phyloP scores from a whole-genome alignment of 805 yeast species.

The Lipomyces sp. region DNA sequence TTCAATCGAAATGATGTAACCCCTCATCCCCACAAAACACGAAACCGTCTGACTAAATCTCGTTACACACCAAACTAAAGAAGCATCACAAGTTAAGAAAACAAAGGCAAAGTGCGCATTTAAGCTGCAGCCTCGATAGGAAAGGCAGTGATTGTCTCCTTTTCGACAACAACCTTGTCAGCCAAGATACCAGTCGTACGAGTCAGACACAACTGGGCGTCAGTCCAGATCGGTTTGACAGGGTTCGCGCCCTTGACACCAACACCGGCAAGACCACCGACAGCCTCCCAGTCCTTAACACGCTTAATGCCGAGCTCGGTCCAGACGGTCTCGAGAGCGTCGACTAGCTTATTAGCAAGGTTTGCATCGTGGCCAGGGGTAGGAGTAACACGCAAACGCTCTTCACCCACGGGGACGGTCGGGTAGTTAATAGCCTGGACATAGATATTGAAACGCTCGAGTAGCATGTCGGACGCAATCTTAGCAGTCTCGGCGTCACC shows the following conservation, averaged over 20 bases:
- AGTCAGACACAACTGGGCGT: slow-evolving; percentile 60
- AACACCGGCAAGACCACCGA: slow-evolving; percentile 92
- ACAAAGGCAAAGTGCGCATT: not conserved
- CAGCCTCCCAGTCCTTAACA: slow-evolving; percentile 71
- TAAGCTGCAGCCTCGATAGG: slow-evolving; percentile 32
- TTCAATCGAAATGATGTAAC: no score
- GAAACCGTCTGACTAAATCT: no score
- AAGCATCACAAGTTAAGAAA: not conserved
- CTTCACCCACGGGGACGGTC: slow-evolving; percentile 94
- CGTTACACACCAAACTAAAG: no score
- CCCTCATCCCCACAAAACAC: no score
- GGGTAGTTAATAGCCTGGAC: slow-evolving; percentile 99
- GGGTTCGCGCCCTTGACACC: slow-evolving; percentile 59
- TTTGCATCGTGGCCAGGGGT: slow-evolving; percentile 93
- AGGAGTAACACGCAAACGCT: slow-evolving; percentile 96
- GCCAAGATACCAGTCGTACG: slow-evolving; percentile 12
- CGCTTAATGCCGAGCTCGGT: slow-evolving; percentile 73
- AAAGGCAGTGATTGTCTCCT: slow-evolving; percentile 13
- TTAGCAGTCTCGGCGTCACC: slow-evolving; percentile 95
- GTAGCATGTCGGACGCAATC: slow-evolving; percentile 83
- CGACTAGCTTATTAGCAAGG: slow-evolving; percentile 73
- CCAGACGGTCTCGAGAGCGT: slow-evolving; percentile 82
- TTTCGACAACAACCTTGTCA: not conserved
- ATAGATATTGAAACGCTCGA: slow-evolving; percentile 82
- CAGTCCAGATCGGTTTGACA: slow-evolving; percentile 84